A percentile compares a stretch with the other conserved stretches of the same genome.
Conservation (phyloP, 176 grass and related monocot genomes). For the Juncus inflexus region DNA sequence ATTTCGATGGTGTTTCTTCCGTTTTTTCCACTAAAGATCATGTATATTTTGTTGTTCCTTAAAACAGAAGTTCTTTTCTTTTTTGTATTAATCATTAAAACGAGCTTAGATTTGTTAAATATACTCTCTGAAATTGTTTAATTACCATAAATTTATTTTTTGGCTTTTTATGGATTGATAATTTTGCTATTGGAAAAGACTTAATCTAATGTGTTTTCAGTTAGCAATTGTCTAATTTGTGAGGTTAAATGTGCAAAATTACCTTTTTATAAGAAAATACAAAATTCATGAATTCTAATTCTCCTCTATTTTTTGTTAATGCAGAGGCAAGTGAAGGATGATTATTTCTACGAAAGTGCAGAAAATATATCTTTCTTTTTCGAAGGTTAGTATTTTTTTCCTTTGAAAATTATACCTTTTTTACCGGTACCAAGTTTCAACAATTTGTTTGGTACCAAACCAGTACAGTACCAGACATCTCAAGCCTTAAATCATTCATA, state of each 20-base stretch:
- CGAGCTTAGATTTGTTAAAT: not conserved
- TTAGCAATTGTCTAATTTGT: too few relatives aligned
- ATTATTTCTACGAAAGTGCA: slow-evolving; percentile 81
- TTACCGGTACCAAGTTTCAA: not conserved
- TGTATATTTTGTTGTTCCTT: slow-evolving; percentile 26
- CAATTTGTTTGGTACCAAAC: not conserved
- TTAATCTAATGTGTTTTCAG: too few relatives aligned
- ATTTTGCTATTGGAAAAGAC: too few relatives aligned
- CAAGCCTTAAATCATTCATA: too few relatives aligned
- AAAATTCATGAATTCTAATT: too few relatives aligned
- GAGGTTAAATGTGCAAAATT: too few relatives aligned
- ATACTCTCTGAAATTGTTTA: not conserved
- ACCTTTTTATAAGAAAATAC: too few relatives aligned
- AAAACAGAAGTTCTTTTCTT: not conserved
- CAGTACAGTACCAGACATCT: not conserved
- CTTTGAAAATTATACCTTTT: not conserved
- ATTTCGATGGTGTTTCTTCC: slow-evolving; percentile 31
- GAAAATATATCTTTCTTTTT: slow-evolving; percentile 99
- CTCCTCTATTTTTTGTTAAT: slow-evolving; percentile 19
- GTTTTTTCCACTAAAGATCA: slow-evolving; percentile 93
- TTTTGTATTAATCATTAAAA: not conserved
- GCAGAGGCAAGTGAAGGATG: slow-evolving; percentile 69
- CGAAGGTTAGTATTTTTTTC: slow-evolving; percentile 49
- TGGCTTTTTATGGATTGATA: not conserved
- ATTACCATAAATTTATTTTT: not conserved